A percentile compares a stretch with the other conserved stretches of the same genome.
phyloP scores from a whole-genome alignment of 2,329 filamentous ascomycete genomes.

The Colletotrichum simmondsii region DNA sequence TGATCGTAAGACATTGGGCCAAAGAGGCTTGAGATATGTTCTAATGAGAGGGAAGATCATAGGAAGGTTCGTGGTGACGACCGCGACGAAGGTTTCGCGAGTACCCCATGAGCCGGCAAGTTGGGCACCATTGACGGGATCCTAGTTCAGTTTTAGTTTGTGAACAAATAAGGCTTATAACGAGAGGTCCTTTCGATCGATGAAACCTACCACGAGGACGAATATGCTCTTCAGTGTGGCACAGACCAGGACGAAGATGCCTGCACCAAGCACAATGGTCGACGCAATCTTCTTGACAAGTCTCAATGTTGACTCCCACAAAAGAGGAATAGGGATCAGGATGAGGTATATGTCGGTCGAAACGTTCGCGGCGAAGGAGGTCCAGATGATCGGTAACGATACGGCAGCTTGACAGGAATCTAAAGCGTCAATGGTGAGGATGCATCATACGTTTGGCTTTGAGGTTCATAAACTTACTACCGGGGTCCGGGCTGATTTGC shows the following conservation, averaged over 20 bases:
- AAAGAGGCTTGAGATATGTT: slow-evolving; percentile 47
- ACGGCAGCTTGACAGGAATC: slow-evolving; percentile 61
- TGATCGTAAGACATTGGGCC: slow-evolving; percentile 43
- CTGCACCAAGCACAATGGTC: slow-evolving; percentile 49
- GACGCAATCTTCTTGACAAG: slow-evolving; percentile 49
- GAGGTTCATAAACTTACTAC: slow-evolving; percentile 50
- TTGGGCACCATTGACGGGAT: slow-evolving; percentile 52
- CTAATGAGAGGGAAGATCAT: slow-evolving; percentile 59
- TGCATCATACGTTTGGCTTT: background rate
- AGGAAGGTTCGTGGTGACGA: slow-evolving; percentile 55
- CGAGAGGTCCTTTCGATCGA: background rate
- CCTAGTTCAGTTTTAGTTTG: slow-evolving; percentile 40
- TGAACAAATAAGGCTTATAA: background rate
- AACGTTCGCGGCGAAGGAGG: slow-evolving; percentile 63
- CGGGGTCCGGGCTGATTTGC: slow-evolving; percentile 69
- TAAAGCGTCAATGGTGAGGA: slow-evolving; percentile 36
- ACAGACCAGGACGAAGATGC: slow-evolving; percentile 51
- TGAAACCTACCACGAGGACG: slow-evolving; percentile 45
- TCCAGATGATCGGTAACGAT: slow-evolving; percentile 60
- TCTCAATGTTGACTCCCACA: slow-evolving; percentile 50
- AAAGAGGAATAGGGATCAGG: slow-evolving; percentile 66
- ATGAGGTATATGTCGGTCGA: slow-evolving; percentile 69
- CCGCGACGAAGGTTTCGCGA: slow-evolving; percentile 56
- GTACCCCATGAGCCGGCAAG: slow-evolving; percentile 55
- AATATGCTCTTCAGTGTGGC: slow-evolving; percentile 50